Conservation (phyloP, 2,329 filamentous ascomycete species). For the Colletotrichum sojae region DNA sequence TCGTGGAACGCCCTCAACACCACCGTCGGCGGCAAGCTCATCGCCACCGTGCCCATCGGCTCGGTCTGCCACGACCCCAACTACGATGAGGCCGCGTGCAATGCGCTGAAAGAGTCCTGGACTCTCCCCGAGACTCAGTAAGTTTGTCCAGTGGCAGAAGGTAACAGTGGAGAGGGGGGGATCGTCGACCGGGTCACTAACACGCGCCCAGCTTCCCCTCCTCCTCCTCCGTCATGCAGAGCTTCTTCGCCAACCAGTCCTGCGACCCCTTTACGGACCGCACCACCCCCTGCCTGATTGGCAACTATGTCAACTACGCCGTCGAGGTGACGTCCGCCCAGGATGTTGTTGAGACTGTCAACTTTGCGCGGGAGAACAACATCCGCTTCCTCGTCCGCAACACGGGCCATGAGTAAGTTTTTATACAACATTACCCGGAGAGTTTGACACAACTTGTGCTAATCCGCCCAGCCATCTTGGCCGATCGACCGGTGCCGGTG, state of each 20-base stretch:
- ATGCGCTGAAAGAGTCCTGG: conserved; percentile 53
- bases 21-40: conserved; percentile 64
- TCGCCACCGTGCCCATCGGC: conserved; percentile 67
- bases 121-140: conserved; percentile 52
- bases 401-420: conserved; percentile 50
- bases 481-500: conserved; percentile 56
- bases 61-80: conserved; percentile 64
- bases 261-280: conserved; percentile 57
- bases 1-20: conserved; percentile 67
- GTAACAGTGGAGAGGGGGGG: neutral
- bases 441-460: conserved; percentile 29
- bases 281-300: conserved; percentile 56
- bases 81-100: conserved; percentile 62
- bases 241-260: conserved; percentile 54
- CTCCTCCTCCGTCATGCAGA: conserved; percentile 57
- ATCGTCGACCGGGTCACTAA: conserved; percentile 16
- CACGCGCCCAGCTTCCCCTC: conserved; percentile 48
- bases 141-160: conserved; percentile 26
- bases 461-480: conserved; percentile 48
- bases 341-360: conserved; percentile 51
- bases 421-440: neutral
- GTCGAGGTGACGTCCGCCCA: conserved; percentile 50
- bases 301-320: conserved; percentile 58
- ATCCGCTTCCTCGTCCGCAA: conserved; percentile 54
- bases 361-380: conserved; percentile 55